These are phyloP conservation scores for Asclepias syriaca DNA, from an alignment of 257 asterid species.

Conservation along the genomic window DNA sequence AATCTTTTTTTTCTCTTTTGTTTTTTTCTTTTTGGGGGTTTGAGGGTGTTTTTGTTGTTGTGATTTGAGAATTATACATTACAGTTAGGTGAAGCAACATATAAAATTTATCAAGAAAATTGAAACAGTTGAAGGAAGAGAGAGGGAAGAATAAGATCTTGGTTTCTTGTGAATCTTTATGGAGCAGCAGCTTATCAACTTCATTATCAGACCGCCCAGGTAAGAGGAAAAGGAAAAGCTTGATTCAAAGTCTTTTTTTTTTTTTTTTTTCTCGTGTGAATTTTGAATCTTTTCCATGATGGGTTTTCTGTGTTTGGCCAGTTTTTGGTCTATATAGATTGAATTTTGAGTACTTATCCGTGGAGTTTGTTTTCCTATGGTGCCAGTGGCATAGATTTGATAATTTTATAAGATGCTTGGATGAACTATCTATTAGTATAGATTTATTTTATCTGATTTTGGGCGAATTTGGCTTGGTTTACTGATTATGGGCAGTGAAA, in stretches of 20 bases:
- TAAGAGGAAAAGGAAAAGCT: slow-evolving; percentile 13
- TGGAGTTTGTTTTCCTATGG: not conserved
- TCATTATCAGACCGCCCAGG: slow-evolving; percentile 98
- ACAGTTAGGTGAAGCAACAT: not conserved
- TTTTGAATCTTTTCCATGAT: slow-evolving; percentile 31
- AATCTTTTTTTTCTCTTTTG: not conserved
- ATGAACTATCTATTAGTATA: not conserved
- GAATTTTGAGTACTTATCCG: not conserved
- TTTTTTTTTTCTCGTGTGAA: slow-evolving; percentile 4
- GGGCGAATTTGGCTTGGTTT: not conserved
- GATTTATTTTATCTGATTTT: not conserved
- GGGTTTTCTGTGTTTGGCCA: slow-evolving; percentile 12
- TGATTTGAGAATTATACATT: not conserved
- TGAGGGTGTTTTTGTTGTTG: not conserved
- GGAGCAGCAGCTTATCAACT: slow-evolving; percentile 98
- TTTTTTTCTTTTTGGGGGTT: not conserved
- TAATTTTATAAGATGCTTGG: not conserved
- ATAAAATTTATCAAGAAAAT: not conserved
- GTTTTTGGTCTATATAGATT: slow-evolving; percentile 5
- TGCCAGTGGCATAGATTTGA: slow-evolving; percentile 11
- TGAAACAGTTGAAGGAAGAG: slow-evolving; percentile 8
- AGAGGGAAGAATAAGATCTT: slow-evolving; percentile 32
- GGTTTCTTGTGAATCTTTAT: slow-evolving; percentile 40
- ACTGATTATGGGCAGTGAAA: not conserved
- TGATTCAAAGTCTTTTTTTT: not conserved